A percentile compares a stretch with the other conserved stretches of the same genome.
phyloP scores from a whole-genome alignment of 768 basidiomycete genomes.

The Leucosporidium yakuticum region DNA sequence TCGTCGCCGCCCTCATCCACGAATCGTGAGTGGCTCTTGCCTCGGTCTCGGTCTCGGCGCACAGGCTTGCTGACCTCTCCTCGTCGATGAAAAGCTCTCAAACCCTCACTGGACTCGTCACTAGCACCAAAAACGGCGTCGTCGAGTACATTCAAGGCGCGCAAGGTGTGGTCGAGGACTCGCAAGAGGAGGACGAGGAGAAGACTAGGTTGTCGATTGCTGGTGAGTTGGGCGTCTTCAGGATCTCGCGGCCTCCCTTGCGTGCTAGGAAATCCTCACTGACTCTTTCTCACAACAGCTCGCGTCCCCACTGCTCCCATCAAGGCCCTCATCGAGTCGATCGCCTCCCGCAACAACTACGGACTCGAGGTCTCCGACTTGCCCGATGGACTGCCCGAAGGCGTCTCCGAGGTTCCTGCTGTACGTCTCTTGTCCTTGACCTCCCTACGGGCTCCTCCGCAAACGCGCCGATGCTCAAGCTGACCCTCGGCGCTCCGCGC shows the following conservation, averaged over 20 bases:
- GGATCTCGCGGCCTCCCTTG: neutral
- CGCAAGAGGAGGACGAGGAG: constrained; percentile 11
- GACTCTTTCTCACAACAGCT: constrained; percentile 30
- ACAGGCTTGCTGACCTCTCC: too few species aligned
- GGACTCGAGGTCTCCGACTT: constrained; percentile 53
- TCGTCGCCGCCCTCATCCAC: constrained; percentile 75
- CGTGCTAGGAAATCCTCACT: neutral
- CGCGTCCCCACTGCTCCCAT: constrained; percentile 52
- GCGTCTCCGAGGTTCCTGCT: constrained; percentile 41
- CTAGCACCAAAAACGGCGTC: constrained; percentile 51
- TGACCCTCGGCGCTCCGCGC: neutral
- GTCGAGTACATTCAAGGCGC: constrained; percentile 3
- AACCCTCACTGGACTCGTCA: neutral
- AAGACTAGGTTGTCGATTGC: neutral
- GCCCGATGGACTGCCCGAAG: constrained; percentile 10
- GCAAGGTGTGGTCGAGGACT: constrained; percentile 12
- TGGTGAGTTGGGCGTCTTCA: constrained; percentile 1
- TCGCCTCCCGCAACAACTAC: constrained; percentile 70
- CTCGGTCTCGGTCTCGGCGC: too few species aligned
- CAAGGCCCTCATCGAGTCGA: constrained; percentile 59
- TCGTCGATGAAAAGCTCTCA: neutral
- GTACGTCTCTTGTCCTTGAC: constrained; percentile 44
- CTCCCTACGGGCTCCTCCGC: constrained; percentile 46
- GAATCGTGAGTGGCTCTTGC: constrained; percentile 60
- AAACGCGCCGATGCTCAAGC: neutral